Evolutionary conservation across 2,329 filamentous ascomycete species (phyloP).

Genomic region (Myriosclerotinia curreyana): DNA sequence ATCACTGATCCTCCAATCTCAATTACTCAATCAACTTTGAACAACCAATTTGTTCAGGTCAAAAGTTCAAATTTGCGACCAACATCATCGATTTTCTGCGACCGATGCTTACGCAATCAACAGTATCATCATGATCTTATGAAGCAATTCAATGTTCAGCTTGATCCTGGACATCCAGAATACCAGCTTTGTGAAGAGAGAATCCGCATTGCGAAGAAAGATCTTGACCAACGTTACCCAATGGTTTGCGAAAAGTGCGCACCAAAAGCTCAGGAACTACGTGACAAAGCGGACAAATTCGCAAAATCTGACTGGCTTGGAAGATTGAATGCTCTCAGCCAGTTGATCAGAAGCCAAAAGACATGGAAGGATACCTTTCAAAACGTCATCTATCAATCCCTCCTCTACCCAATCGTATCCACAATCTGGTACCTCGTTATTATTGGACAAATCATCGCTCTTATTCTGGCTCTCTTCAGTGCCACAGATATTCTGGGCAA

Average conservation of each 20-base stretch:
- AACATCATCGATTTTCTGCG: constrained; percentile 56
- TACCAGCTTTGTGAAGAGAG: constrained; percentile 64
- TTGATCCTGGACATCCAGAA: constrained; percentile 61
- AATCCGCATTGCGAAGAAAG: constrained; percentile 64
- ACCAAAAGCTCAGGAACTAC: constrained; percentile 65
- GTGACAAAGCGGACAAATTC: constrained; percentile 71
- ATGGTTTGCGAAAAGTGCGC: constrained; percentile 83
- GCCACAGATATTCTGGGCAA: constrained; percentile 9
- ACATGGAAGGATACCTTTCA: constrained; percentile 18
- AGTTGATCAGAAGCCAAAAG: constrained; percentile 16
- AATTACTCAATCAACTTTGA: constrained; percentile 49
- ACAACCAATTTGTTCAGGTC: constrained; percentile 48
- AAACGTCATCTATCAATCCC: constrained; percentile 16
- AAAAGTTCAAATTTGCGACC: constrained; percentile 35
- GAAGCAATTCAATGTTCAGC: constrained; percentile 74
- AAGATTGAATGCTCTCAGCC: constrained; percentile 51
- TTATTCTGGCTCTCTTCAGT: constrained; percentile 26
- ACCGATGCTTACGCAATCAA: constrained; percentile 84
- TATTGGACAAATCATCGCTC: constrained; percentile 34
- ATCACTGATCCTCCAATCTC: constrained; percentile 80
- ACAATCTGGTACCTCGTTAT: constrained; percentile 34
- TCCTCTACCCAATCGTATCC: constrained; percentile 26
- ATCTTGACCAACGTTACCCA: constrained; percentile 80
- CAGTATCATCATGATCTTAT: constrained; percentile 72
- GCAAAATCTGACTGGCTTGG: constrained; percentile 47